Evolutionary conservation across 2,329 filamentous ascomycete genomes (phyloP).

Genomic region (Uncinocarpus reesii): DNA sequence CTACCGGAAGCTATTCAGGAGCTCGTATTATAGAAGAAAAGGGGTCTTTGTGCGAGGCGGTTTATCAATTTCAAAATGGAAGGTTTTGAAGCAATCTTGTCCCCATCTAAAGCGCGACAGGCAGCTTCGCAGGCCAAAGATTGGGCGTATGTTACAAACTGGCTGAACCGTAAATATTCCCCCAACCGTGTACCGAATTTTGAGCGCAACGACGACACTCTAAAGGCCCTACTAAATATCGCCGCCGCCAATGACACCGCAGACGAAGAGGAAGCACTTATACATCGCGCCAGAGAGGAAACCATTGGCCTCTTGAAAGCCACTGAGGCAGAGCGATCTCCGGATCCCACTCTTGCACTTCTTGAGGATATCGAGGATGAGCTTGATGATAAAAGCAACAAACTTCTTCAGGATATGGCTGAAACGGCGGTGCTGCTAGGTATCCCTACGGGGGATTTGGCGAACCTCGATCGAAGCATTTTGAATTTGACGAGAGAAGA

Average conservation of each 20-base stretch:
- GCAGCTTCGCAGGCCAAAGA: conserved; percentile 77
- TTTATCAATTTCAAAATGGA: too few species aligned
- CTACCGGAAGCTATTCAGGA: neutral
- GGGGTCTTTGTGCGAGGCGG: too few species aligned
- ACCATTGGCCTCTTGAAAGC: conserved; percentile 26
- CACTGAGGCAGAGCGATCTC: conserved; percentile 22
- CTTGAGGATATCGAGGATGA: conserved; percentile 46
- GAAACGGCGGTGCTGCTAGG: conserved; percentile 43
- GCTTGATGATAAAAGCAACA: conserved; percentile 44
- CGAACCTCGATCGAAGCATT: conserved; percentile 44
- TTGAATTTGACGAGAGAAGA: conserved; percentile 47
- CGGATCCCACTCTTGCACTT: conserved; percentile 33
- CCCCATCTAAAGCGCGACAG: conserved; percentile 56
- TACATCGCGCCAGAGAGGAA: conserved; percentile 32
- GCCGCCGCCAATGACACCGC: conserved; percentile 66
- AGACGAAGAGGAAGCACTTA: conserved; percentile 30
- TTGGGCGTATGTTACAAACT: conserved; percentile 78
- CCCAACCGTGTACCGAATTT: conserved; percentile 58
- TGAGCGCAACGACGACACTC: conserved; percentile 76
- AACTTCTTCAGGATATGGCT: conserved; percentile 50
- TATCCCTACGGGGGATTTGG: conserved; percentile 40
- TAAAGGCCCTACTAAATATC: conserved; percentile 63
- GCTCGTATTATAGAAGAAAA: too few species aligned
- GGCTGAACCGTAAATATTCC: conserved; percentile 63
- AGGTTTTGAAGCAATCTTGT: conserved; percentile 36